Evolutionary conservation across 2,329 filamentous ascomycete genomes (phyloP), one percentile per base, ranked within the genome.

Genomic region (Amauroascus niger): DNA sequence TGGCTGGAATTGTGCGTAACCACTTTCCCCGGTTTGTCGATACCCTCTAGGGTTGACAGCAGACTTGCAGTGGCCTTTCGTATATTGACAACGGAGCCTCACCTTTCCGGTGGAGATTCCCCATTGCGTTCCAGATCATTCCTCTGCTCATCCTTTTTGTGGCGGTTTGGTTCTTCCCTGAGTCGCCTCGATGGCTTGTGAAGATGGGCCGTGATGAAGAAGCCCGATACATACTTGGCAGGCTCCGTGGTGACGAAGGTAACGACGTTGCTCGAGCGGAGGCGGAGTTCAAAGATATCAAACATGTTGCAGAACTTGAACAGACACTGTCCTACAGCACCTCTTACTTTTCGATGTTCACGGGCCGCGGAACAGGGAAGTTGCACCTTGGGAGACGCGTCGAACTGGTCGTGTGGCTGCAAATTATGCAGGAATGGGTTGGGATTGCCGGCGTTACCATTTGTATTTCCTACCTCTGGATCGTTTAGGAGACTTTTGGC

Each of bases 371-470:
- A 2, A 83, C 81, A 0, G 83, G 75, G 1, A 80, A 84, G 49
- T 66, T 87, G 7, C 83, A 87, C 58, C 83, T 79, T 0, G 84
- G 78, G 0, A 75, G 84, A 1, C 79, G 84, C 5, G 82, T 86
- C 0, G 82, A 86, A 61, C 74, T 87, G 1, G 82, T 84, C 2
- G 75, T 87, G 33, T 87, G 83, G 82, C 72, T 87, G 7, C 82
- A 86, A 67, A 83, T 86, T 43, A 77, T 86, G 63, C 82, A 86
- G 61, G 79, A 84, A 60, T 85, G 82, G 81, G 77, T 82, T 49
- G 82, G 83, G 0, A 86, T 87, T 56, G 82, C 83, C 0, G 83
- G 81, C 40, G 81, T 87, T 2, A 86, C 82, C 0, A 76, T 86
- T 33, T 81, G 68, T 69, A 62, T 48, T 50, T 4, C 37, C 20